These are phyloP conservation scores for Ustanciosporium gigantosporum DNA, from an alignment of 1,284 basidiomycete genomes.

Conservation along the genomic window DNA sequence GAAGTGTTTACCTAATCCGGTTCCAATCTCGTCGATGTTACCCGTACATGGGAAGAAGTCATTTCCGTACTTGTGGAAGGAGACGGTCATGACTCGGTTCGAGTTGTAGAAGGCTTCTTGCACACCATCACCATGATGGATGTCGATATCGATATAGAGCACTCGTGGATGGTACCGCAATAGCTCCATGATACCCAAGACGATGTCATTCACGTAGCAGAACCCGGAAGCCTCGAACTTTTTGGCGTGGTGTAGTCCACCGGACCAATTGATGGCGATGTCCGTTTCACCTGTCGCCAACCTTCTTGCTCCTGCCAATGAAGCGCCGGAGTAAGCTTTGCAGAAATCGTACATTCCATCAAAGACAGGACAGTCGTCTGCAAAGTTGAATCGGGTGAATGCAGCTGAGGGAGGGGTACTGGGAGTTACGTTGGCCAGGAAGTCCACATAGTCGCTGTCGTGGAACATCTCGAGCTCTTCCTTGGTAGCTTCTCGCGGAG, in stretches of 20 bases:
- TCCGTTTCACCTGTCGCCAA: conserved; percentile 74
- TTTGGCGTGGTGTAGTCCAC: conserved; percentile 96
- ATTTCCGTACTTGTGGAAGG: conserved; percentile 98
- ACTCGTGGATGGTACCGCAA: conserved; percentile 75
- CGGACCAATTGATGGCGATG: conserved; percentile 97
- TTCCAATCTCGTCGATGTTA: conserved; percentile 57
- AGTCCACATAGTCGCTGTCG: conserved; percentile 90
- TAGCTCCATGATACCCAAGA: conserved; percentile 57
- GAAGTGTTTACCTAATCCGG: conserved; percentile 80
- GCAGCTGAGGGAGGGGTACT: conserved; percentile 49
- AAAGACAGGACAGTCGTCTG: conserved; percentile 60
- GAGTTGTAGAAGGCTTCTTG: conserved; percentile 99
- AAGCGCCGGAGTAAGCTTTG: conserved; percentile 63
- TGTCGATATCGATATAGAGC: conserved; percentile 96
- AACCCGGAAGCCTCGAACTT: conserved; percentile 94
- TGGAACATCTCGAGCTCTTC: conserved; percentile 90
- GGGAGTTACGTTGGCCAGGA: conserved; percentile 70
- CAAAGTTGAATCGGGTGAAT: conserved; percentile 60
- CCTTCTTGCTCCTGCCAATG: conserved; percentile 71
- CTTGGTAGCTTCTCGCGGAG: conserved; percentile 83
- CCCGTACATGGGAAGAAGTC: conserved; percentile 77
- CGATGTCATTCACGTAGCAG: conserved; percentile 89
- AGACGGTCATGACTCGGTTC: conserved; percentile 96
- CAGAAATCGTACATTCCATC: conserved; percentile 61
- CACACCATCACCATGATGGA: conserved; percentile 98